Percentiles rank a stretch among this genome's conserved stretches.
Conservation (phyloP, 2,329 filamentous ascomycete species). For the Fonsecaea erecta region DNA sequence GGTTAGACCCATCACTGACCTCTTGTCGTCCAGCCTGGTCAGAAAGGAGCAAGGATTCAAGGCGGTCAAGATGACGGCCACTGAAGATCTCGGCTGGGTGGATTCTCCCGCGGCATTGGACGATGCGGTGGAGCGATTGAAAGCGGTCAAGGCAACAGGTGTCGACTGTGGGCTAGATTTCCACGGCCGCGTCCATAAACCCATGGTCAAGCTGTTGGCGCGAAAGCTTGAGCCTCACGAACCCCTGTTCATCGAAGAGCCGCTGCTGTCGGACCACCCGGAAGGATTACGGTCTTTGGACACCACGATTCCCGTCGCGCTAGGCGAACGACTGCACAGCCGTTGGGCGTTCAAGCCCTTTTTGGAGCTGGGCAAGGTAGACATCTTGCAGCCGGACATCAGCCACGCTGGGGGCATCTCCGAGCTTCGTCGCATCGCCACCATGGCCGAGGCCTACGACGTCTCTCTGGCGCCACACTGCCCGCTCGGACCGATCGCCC, state of each 20-base stretch:
- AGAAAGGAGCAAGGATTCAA: conserved; percentile 14
- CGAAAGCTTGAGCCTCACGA: conserved; percentile 16
- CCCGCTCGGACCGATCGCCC: conserved; percentile 16
- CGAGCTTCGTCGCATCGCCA: conserved; percentile 16
- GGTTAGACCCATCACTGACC: conserved; percentile 4
- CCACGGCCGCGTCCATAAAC: conserved; percentile 15
- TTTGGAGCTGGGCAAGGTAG: conserved; percentile 15
- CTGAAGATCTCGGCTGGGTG: conserved; percentile 15
- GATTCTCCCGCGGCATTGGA: conserved; percentile 14
- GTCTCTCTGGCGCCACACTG: conserved; percentile 14
- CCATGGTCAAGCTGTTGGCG: conserved; percentile 14
- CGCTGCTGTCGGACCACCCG: conserved; percentile 10
- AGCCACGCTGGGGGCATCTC: conserved; percentile 13
- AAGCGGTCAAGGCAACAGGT: conserved; percentile 11
- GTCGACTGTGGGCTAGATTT: conserved; percentile 13
- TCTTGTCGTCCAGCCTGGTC: conserved; percentile 8
- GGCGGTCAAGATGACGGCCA: conserved; percentile 16
- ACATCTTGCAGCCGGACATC: conserved; percentile 16
- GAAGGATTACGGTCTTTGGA: conserved; percentile 11
- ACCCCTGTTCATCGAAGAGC: conserved; percentile 16
- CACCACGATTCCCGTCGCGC: conserved; percentile 15
- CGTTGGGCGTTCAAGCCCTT: conserved; percentile 15
- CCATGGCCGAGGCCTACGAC: conserved; percentile 17
- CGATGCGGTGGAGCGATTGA: conserved; percentile 15
- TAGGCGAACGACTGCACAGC: conserved; percentile 14